These are phyloP conservation scores for Luzula sylvatica DNA, from an alignment of 176 grass and related monocot species.

Conservation along the genomic window DNA sequence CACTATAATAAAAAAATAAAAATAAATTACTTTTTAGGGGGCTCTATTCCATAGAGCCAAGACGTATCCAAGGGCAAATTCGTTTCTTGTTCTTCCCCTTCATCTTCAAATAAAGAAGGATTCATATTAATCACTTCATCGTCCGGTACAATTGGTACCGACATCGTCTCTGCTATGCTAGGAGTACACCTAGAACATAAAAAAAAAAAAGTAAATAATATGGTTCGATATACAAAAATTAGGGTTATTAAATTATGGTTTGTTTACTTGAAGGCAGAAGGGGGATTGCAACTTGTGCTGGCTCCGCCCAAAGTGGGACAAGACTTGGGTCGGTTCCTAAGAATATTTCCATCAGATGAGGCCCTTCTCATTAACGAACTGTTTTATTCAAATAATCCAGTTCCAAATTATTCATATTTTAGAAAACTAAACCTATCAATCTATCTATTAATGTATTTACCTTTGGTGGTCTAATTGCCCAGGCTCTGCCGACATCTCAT, in stretches of 20 bases:
- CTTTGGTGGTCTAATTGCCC: background rate
- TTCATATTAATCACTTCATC: conserved; percentile 4
- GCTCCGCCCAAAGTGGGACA: conserved; percentile 36
- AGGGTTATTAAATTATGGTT: background rate
- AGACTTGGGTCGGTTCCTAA: conserved; percentile 38
- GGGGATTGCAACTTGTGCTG: conserved; percentile 25
- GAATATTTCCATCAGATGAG: conserved; percentile 67
- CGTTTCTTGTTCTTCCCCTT: conserved; percentile 5
- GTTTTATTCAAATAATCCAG: conserved; percentile 30
- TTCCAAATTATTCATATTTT: background rate
- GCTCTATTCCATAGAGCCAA: conserved; percentile 7
- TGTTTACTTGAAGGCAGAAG: conserved; percentile 22
- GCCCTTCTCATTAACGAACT: conserved; percentile 70
- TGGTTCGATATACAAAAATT: background rate
- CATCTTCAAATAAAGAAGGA: too few relatives aligned
- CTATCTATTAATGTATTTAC: conserved; percentile 16
- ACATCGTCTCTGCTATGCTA: background rate
- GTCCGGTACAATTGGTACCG: conserved; percentile 11
- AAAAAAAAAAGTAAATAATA: conserved; percentile 2
- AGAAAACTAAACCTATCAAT: conserved; percentile 16
- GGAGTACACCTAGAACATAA: conserved; percentile 13
- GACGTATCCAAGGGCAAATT: conserved; percentile 18
- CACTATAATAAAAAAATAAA: background rate
- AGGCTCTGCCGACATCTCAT: conserved; percentile 20
- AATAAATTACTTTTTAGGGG: conserved; percentile 10